Percentiles rank a stretch among this genome's conserved stretches.
Evolutionary conservation across 2,329 filamentous ascomycete genomes (phyloP).

Genomic region (Epichloe baconii): DNA sequence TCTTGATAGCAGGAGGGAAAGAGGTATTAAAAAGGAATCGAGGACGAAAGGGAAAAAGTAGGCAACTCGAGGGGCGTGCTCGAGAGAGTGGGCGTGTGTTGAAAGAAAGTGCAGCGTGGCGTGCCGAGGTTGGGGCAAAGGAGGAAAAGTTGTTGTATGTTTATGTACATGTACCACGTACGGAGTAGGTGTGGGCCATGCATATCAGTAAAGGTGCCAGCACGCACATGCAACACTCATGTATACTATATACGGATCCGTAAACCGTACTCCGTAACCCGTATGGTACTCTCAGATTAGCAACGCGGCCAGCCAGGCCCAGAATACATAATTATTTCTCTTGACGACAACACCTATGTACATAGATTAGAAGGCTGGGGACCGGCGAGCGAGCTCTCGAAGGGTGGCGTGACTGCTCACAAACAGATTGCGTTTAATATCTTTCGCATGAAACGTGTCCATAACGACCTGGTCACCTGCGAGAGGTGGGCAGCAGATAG

Average conservation of each 20-base stretch:
- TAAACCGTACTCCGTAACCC: too few species aligned
- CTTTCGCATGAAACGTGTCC: background rate
- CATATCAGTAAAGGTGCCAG: background rate
- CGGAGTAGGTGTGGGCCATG: too few species aligned
- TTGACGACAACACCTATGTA: background rate
- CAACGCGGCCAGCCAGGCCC: background rate
- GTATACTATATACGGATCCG: too few species aligned
- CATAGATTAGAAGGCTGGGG: background rate
- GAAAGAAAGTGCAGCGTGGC: background rate
- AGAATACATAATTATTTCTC: background rate
- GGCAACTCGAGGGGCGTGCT: slow-evolving; percentile 1
- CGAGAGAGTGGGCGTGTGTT: background rate
- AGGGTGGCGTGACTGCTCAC: too few species aligned
- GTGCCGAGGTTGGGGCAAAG: slow-evolving; percentile 5
- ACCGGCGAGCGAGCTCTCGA: too few species aligned
- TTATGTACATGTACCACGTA: too few species aligned
- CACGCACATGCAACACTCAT: background rate
- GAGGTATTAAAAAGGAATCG: background rate
- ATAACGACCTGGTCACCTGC: too few species aligned
- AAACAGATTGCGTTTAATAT: too few species aligned
- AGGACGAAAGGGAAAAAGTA: background rate
- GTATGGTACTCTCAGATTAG: too few species aligned
- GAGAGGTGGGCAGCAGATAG: too few species aligned
- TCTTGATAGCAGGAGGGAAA: background rate
- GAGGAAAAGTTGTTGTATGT: background rate